Evolutionary conservation across 202 grass and related monocot species (phyloP), one percentile per base, ranked within the genome.

Genomic region (Eragrostis tef): DNA sequence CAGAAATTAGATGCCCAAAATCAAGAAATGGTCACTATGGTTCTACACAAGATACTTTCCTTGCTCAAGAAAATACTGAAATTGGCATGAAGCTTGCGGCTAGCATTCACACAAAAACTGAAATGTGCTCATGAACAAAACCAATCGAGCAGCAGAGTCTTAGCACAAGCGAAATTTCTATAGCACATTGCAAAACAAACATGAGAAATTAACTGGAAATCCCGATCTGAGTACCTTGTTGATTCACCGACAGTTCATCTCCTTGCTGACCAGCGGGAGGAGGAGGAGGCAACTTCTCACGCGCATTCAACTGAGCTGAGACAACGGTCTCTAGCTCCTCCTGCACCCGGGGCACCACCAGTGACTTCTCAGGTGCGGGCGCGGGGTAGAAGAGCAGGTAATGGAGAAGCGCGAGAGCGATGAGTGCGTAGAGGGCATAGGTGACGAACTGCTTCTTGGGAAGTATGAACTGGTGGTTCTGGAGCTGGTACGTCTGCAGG

Each of bases 331-430:
- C 17, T 12, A 42, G 75, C 0, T 59, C 56, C 16, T 65, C 63
- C 9, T 27, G 26, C 6, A 16, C 53, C 31, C 73, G 50, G 9
- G 73, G 15, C 16, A 64, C 59, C 14, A 12, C 73, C 22, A 50
- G 39, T 0, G 59, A 3, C 70, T 78, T 84, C 29, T 76, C 43
- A 15, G 78, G 27, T 0, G 81, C 19, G 27, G 57, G 68, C 20
- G 58, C 39, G 7, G 86, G 87, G 59, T 78, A 47, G 86, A 91
- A 92, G 82, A 98, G 81, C 7, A 89, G 90, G 69, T 91, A 77
- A 24, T 92, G 94, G 87, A 93, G 78, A 44, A 95, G 79, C 9
- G 82, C 88, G 39, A 98, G 74, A 6, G 88, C 84, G 75, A 98
- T 6, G 53, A 98, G 75, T 22, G 83, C 70, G 46, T 75, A 98